These are phyloP conservation scores for Micractinium sp. DNA, from an alignment of 139 green algal genomes.

Conservation along the genomic window DNA sequence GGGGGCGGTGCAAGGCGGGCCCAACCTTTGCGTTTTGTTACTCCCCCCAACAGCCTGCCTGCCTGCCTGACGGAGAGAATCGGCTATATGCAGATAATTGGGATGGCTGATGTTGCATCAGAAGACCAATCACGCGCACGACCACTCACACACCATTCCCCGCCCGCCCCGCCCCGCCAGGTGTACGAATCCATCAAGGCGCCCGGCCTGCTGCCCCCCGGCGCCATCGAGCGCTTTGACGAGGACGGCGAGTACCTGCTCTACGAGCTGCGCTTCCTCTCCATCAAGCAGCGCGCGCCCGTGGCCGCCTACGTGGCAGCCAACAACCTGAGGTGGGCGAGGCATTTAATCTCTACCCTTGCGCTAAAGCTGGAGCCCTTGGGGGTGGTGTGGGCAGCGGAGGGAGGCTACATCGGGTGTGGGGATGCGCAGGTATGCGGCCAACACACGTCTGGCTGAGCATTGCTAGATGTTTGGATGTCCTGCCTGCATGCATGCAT, in stretches of 20 bases:
- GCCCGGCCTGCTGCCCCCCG: conserved; percentile 30
- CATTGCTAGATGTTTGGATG: background rate
- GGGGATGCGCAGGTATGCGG: too few species aligned
- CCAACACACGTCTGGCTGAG: background rate
- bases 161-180: conserved; percentile 12
- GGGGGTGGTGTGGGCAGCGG: background rate
- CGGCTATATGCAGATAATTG: too few species aligned
- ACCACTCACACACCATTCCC: background rate
- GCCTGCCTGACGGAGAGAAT: too few species aligned
- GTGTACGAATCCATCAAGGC: conserved; percentile 73
- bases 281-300: conserved; percentile 28
- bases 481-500: background rate
- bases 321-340: conserved; percentile 37
- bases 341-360: too few species aligned
- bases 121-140: too few species aligned
- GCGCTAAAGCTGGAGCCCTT: too few species aligned
- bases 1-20: too few species aligned
- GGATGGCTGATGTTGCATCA: too few species aligned
- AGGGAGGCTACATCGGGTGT: too few species aligned
- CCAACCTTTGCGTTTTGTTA: background rate
- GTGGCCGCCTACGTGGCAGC: conserved; percentile 55
- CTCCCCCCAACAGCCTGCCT: background rate
- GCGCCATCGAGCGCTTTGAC: conserved; percentile 63
- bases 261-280: conserved; percentile 76
- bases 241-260: conserved; percentile 61